Percentiles rank a stretch among this genome's conserved stretches.
Conservation (phyloP, 2,329 filamentous ascomycete genomes). For the Phaeosphaeriaceae sp. region DNA sequence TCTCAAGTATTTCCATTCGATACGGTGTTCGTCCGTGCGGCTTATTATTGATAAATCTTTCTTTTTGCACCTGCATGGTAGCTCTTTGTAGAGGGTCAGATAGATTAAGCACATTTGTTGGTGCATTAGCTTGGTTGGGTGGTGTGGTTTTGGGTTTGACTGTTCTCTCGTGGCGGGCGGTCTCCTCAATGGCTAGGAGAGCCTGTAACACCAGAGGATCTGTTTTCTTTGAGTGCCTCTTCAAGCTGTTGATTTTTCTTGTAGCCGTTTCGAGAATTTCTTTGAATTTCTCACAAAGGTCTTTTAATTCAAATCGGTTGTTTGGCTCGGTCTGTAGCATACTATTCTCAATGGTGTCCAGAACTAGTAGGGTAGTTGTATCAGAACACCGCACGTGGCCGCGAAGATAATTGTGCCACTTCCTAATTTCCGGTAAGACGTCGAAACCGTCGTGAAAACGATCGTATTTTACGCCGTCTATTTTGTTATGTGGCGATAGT, state of each 20-base stretch:
- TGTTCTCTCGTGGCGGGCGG: conserved; percentile 1
- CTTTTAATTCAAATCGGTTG: background rate
- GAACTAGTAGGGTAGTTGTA: conserved; percentile 12
- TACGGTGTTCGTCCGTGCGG: conserved; percentile 1
- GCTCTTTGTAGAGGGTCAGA: background rate
- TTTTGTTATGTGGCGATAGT: background rate
- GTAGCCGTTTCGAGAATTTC: conserved; percentile 1
- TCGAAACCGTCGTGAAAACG: conserved; percentile 17
- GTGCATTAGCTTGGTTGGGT: background rate
- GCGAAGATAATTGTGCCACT: conserved; percentile 20
- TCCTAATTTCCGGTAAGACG: conserved; percentile 10
- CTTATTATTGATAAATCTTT: conserved; percentile 1
- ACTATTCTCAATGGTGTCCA: conserved; percentile 16
- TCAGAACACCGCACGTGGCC: conserved; percentile 10
- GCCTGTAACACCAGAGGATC: conserved; percentile 5
- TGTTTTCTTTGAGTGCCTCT: background rate
- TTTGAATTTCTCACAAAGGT: conserved; percentile 5
- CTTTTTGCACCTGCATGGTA: conserved; percentile 4
- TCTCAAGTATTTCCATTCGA: conserved; percentile 2
- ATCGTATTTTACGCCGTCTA: background rate
- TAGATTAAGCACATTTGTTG: background rate
- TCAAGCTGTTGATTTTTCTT: background rate
- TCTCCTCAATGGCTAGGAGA: conserved; percentile 9
- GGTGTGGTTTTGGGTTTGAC: background rate
- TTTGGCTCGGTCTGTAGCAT: conserved; percentile 11